Evolutionary conservation across 1,284 basidiomycete species (phyloP).

Genomic region (Pseudozyma flocculosa): DNA sequence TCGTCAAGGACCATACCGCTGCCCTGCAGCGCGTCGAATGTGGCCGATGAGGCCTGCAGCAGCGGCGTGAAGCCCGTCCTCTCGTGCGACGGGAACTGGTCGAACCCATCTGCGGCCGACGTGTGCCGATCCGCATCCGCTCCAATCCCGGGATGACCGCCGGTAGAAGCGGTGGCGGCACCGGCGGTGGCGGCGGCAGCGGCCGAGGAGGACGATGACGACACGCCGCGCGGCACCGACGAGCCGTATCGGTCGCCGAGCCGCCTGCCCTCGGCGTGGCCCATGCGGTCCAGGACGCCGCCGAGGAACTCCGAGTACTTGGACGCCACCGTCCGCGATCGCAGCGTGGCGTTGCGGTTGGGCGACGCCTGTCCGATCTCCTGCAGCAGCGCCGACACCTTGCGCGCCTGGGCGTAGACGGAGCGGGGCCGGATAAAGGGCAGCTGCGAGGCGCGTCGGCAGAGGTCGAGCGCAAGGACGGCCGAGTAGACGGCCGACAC

Average conservation of each 20-base stretch:
- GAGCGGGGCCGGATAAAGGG: neutral
- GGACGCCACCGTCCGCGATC: constrained; percentile 6
- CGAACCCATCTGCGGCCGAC: too few species aligned
- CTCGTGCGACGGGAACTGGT: too few species aligned
- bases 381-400: constrained; percentile 3
- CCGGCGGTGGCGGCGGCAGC: too few species aligned
- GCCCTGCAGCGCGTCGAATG: too few species aligned
- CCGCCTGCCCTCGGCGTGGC: too few species aligned
- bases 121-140: too few species aligned
- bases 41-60: too few species aligned
- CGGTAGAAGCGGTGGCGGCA: too few species aligned
- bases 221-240: neutral
- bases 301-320: constrained; percentile 20
- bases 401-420: neutral
- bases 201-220: neutral
- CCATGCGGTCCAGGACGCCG: constrained; percentile 10
- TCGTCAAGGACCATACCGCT: too few species aligned
- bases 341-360: constrained; percentile 1
- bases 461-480: constrained; percentile 14
- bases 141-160: too few species aligned
- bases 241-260: too few species aligned
- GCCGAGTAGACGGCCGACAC: constrained; percentile 28
- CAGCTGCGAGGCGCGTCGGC: neutral
- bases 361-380: constrained; percentile 1
- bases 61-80: too few species aligned